Conservation (phyloP, 1,139 yeast genomes). For the Suhomyces yuchorum region DNA sequence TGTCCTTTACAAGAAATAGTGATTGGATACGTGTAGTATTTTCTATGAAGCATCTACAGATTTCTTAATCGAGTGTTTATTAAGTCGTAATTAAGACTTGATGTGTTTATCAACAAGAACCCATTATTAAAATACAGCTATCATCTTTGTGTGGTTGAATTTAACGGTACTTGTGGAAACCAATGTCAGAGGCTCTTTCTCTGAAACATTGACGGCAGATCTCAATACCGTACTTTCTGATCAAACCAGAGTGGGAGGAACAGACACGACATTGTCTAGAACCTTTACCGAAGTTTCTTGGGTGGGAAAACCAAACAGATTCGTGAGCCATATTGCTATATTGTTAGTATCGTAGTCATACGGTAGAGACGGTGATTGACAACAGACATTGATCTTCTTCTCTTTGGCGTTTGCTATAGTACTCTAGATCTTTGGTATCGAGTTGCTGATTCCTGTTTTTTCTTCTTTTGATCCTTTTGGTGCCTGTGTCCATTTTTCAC, state of each 20-base stretch:
- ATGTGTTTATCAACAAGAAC: conserved; percentile 14
- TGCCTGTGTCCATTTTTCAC: not conserved
- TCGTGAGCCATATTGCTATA: conserved; percentile 95
- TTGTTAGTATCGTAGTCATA: conserved; percentile 18
- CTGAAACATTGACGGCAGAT: conserved; percentile 99
- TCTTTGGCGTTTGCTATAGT: not conserved
- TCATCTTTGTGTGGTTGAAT: conserved; percentile 18
- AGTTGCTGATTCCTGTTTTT: no score
- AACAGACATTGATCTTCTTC: not conserved
- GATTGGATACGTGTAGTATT: not conserved
- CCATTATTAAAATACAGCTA: conserved; percentile 15
- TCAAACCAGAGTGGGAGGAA: conserved; percentile 98
- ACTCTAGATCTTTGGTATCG: no score
- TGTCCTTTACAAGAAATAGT: not conserved
- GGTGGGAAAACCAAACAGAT: conserved; percentile 99
- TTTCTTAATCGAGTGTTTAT: conserved; percentile 11
- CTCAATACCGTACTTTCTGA: conserved; percentile 99
- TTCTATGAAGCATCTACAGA: conserved; percentile 1
- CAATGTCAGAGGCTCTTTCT: conserved; percentile 98
- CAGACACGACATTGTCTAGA: conserved; percentile 99
- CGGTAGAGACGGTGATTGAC: not conserved
- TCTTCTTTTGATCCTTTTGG: not conserved
- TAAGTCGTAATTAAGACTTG: conserved; percentile 13
- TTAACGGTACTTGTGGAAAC: conserved; percentile 99
- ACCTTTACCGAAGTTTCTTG: conserved; percentile 99